Evolutionary conservation across 169 alveolate genomes (phyloP).

Genomic region (Plasmodium cynomolgi): DNA sequence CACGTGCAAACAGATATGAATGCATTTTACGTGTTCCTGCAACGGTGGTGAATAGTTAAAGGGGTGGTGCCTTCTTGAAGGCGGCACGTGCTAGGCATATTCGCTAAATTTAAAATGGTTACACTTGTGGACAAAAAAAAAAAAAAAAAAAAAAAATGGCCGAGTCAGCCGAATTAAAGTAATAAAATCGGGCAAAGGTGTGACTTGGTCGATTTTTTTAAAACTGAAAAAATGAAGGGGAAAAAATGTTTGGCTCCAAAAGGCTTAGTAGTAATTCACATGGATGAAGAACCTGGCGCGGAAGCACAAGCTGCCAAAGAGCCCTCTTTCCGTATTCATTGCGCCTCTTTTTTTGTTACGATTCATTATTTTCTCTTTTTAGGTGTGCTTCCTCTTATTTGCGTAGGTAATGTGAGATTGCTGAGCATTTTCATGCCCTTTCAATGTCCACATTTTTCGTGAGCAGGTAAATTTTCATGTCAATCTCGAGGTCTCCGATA

Average conservation of each 20-base stretch:
- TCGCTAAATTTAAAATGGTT: not conserved
- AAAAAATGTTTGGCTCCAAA: not conserved
- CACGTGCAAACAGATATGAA: not conserved
- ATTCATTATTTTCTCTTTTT: not conserved
- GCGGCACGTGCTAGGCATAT: not conserved
- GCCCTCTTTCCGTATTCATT: not conserved
- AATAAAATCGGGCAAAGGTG: not conserved
- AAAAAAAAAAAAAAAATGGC: not conserved
- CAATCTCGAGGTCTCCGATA: constrained; percentile 91
- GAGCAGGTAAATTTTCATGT: constrained; percentile 91
- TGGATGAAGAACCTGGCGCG: not conserved
- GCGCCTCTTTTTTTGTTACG: not conserved
- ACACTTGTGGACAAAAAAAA: not conserved
- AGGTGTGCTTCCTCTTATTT: not conserved
- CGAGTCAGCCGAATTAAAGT: not conserved
- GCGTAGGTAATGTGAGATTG: not conserved
- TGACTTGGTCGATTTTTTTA: not conserved
- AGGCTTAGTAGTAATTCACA: not conserved
- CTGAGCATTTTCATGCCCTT: constrained; percentile 14
- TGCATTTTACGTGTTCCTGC: not conserved
- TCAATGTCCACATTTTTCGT: constrained; percentile 78
- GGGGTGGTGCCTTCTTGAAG: not conserved
- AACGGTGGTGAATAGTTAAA: not conserved
- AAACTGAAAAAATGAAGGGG: not conserved
- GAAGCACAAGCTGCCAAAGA: not conserved